Conservation (phyloP, 495 filamentous ascomycete species). For the Antarctomyces pellizariae region DNA sequence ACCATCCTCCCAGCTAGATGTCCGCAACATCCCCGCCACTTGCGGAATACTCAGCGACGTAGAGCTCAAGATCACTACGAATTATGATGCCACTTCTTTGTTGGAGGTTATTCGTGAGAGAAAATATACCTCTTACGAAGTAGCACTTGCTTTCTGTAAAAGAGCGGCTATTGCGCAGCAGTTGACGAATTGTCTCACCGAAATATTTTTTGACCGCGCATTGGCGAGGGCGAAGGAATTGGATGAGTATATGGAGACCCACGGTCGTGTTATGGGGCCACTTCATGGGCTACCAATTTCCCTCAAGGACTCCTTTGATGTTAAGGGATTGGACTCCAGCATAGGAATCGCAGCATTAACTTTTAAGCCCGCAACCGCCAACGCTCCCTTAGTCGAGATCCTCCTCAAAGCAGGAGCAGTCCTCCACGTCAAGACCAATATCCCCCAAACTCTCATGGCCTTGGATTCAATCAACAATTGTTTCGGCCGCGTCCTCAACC, state of each 20-base stretch:
- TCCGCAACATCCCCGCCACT: slow-evolving; percentile 4
- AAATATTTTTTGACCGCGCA: slow-evolving; percentile 40
- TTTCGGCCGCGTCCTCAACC: slow-evolving; percentile 42
- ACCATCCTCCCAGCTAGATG: slow-evolving; percentile 3
- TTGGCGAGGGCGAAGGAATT: slow-evolving; percentile 30
- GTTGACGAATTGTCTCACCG: slow-evolving; percentile 38
- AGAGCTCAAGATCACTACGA: slow-evolving; percentile 29
- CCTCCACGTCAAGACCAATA: slow-evolving; percentile 40
- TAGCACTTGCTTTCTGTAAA: slow-evolving; percentile 21
- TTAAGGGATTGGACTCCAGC: slow-evolving; percentile 31
- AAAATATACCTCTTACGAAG: slow-evolving; percentile 18
- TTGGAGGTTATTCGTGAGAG: slow-evolving; percentile 14
- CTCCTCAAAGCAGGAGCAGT: slow-evolving; percentile 24
- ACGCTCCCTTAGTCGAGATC: slow-evolving; percentile 25
- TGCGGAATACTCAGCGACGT: slow-evolving; percentile 11
- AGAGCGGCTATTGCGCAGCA: slow-evolving; percentile 37
- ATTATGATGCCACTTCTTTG: slow-evolving; percentile 22
- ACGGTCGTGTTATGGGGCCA: slow-evolving; percentile 28
- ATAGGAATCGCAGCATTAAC: slow-evolving; percentile 33
- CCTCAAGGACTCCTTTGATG: slow-evolving; percentile 42
- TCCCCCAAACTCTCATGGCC: slow-evolving; percentile 32
- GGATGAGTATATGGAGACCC: slow-evolving; percentile 24
- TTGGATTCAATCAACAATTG: slow-evolving; percentile 37
- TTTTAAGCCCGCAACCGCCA: slow-evolving; percentile 22
- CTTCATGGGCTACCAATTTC: slow-evolving; percentile 45